phyloP scores from a whole-genome alignment of 345 rosid genomes.

The Eucalyptus dawsonii region DNA sequence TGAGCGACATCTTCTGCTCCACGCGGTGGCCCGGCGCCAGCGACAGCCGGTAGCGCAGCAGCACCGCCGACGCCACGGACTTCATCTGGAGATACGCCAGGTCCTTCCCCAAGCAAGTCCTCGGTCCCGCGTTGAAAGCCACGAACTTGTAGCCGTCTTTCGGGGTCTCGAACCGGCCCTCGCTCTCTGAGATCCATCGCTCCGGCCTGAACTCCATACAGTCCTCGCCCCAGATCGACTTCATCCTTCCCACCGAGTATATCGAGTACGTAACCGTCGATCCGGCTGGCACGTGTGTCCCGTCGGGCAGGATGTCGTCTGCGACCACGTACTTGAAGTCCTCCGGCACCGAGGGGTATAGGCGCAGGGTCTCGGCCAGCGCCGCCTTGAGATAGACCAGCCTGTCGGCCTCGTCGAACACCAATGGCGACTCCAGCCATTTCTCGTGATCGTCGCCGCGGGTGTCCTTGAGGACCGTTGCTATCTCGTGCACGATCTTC shows the following conservation, averaged over 20 bases:
- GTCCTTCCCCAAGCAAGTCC: constrained; percentile 90
- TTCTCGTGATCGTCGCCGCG: constrained; percentile 47
- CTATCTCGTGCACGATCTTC: constrained; percentile 54
- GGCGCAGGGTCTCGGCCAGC: constrained; percentile 73
- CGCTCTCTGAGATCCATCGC: constrained; percentile 58
- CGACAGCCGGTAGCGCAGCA: constrained; percentile 61
- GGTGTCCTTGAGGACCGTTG: constrained; percentile 41
- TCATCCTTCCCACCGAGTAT: constrained; percentile 82
- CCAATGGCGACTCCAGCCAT: constrained; percentile 66
- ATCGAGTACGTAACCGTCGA: constrained; percentile 86
- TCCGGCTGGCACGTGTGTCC: constrained; percentile 66
- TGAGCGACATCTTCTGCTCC: constrained; percentile 91
- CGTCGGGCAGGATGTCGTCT: constrained; percentile 73
- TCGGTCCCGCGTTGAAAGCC: constrained; percentile 88
- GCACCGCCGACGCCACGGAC: constrained; percentile 76
- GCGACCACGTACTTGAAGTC: constrained; percentile 69
- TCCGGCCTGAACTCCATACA: constrained; percentile 78
- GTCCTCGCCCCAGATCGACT: constrained; percentile 85
- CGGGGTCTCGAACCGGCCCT: constrained; percentile 48
- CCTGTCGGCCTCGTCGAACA: constrained; percentile 71
- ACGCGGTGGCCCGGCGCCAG: constrained; percentile 70
- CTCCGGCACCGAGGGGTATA: constrained; percentile 88
- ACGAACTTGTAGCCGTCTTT: constrained; percentile 79
- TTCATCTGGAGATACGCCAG: constrained; percentile 89
- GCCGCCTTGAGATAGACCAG: constrained; percentile 77